Conservation (phyloP, 108 stramenopile genomes). For the Stephanodiscus minutulus region DNA sequence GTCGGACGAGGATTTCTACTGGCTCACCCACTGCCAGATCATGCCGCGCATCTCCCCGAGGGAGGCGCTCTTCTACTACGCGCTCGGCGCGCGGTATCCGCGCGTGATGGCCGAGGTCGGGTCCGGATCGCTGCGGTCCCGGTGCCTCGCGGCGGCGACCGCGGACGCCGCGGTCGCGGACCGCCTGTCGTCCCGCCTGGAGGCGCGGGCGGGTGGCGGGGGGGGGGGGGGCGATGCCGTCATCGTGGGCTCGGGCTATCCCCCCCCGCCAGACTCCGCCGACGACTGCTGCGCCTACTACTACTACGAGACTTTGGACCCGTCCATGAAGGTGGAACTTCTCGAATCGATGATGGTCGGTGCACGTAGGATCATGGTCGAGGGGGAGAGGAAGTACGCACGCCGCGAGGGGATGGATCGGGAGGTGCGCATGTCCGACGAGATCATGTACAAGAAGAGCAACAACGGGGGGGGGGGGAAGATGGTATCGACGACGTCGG, state of each 20-base stretch:
- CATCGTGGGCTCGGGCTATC: too few species aligned
- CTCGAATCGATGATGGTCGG: slow-evolving; percentile 28
- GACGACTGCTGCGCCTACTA: slow-evolving; percentile 4
- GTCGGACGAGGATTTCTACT: slow-evolving; percentile 47
- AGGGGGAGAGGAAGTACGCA: slow-evolving; percentile 6
- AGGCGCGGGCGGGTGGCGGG: slow-evolving; percentile 1
- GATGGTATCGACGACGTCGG: neutral
- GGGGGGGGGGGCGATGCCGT: too few species aligned
- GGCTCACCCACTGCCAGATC: slow-evolving; percentile 40
- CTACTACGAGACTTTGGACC: slow-evolving; percentile 19
- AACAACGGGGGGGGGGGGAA: too few species aligned
- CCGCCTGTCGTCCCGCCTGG: slow-evolving; percentile 15
- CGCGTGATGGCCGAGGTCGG: slow-evolving; percentile 39
- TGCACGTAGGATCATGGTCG: slow-evolving; percentile 18
- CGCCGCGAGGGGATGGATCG: neutral
- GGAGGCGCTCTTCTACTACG: slow-evolving; percentile 40
- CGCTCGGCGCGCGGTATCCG: slow-evolving; percentile 36
- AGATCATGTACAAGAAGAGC: slow-evolving; percentile 31
- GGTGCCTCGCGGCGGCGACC: slow-evolving; percentile 32
- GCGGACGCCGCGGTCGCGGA: slow-evolving; percentile 24
- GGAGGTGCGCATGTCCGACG: slow-evolving; percentile 17
- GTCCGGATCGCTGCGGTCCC: slow-evolving; percentile 28
- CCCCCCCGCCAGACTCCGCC: too few species aligned
- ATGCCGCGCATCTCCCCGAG: slow-evolving; percentile 35
- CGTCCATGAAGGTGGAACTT: slow-evolving; percentile 30